Base-by-base conservation (phyloP, 805 yeast species). In the Komagataella ulmi region DNA sequence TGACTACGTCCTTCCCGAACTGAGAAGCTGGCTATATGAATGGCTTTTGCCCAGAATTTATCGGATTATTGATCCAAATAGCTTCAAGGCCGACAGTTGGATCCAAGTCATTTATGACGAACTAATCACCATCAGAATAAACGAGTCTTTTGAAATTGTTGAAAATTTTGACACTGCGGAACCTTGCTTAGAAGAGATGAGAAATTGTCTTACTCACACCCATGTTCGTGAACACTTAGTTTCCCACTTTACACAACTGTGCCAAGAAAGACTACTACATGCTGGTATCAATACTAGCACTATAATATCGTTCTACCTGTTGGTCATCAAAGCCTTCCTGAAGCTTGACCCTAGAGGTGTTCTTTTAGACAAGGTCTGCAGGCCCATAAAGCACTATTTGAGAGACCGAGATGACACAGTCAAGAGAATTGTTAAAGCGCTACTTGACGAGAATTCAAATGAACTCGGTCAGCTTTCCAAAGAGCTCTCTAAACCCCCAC, bases 321-420 rank as follows among this genome's bases (percentile, higher is more conserved):
- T 80, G 14, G 79, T 90, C 1, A 83, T 90, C 47, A 74, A 79
- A 55, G 74, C 89, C 0, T 88, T 91, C 54, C 62, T 83, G 24
- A 66, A 82, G 0, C 70, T 93, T n/a, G 98, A 91, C 59, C 95
- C 96, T 6, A 73, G 86, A 44, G 96, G 96, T 0, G 91, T 88
- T 0, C 67, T 90, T 30, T 68, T 90, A 6, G 95, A 86, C 60
- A 79, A 80, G 49, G 90, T 87, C 0, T 80, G 87, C 1, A 66
- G 88, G 40, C 93, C 93, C 2, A 85, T 90, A 3, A 68, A 95
- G 50, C 66, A 76, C 21, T 85, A 85, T 65, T 69, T 93, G 49
- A 80, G 79, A 59, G 81, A 83, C 10, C 72, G 96, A 52, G 75
- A 76, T 0, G 97, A 93, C 62, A 77, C 93, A 0, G 78, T 88